Percentiles rank a stretch among this genome's conserved stretches.
phyloP scores from a whole-genome alignment of 2,329 filamentous ascomycete genomes.

The Calonectria pseudoreteaudii region DNA sequence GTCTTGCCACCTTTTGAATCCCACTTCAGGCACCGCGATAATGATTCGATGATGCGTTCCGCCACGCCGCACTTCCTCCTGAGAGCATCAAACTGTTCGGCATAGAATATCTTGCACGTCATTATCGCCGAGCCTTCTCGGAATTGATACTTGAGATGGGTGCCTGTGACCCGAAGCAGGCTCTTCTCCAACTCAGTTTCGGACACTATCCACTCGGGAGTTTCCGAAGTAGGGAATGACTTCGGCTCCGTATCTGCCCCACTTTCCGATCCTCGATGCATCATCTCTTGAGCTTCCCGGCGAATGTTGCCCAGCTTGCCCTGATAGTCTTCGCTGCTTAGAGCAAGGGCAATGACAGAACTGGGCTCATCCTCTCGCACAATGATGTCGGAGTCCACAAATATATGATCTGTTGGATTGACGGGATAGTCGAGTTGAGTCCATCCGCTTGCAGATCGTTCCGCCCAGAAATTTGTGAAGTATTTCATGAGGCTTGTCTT shows the following conservation, averaged over 20 bases:
- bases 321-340: slow-evolving; percentile 89
- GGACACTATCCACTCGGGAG: slow-evolving; percentile 56
- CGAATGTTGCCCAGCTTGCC: slow-evolving; percentile 80
- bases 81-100: slow-evolving; percentile 96
- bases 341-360: slow-evolving; percentile 92
- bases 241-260: slow-evolving; percentile 44
- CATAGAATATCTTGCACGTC: slow-evolving; percentile 98
- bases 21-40: slow-evolving; percentile 97
- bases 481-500: slow-evolving; percentile 95
- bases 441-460: slow-evolving; percentile 96
- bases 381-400: slow-evolving; percentile 96
- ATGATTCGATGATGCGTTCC: slow-evolving; percentile 92
- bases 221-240: slow-evolving; percentile 50
- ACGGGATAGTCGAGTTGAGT: slow-evolving; percentile 91
- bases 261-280: slow-evolving; percentile 51
- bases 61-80: slow-evolving; percentile 92
- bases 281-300: slow-evolving; percentile 58
- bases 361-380: slow-evolving; percentile 97
- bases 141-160: slow-evolving; percentile 96
- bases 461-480: slow-evolving; percentile 97
- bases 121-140: slow-evolving; percentile 93
- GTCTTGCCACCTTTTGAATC: slow-evolving; percentile 98
- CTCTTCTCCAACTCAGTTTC: slow-evolving; percentile 87
- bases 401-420: slow-evolving; percentile 89
- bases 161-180: slow-evolving; percentile 85